A percentile compares a stretch with the other conserved stretches of the same genome.
Conservation (phyloP, 2,329 filamentous ascomycete genomes). For the Aspergillus pseudotamarii region DNA sequence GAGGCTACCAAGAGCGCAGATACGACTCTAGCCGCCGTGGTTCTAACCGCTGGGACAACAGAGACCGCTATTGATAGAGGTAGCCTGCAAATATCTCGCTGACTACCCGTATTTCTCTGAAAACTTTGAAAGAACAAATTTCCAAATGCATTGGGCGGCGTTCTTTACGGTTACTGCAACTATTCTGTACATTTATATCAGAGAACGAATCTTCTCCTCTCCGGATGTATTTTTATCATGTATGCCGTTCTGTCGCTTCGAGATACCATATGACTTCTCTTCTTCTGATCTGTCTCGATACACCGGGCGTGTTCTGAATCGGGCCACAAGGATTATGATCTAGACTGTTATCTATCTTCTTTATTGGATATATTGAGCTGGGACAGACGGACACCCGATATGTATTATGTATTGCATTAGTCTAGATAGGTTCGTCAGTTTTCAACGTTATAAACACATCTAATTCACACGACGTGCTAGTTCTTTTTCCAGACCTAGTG, state of each 20-base stretch:
- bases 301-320: not conserved
- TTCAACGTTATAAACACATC: not conserved
- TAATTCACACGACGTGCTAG: not conserved
- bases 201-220: constrained; percentile 5
- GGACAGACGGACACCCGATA: not conserved
- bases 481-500: not conserved
- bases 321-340: not conserved
- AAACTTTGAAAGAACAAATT: not conserved
- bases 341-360: not conserved
- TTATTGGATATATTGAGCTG: not conserved
- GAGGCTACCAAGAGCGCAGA: not conserved
- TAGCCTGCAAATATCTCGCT: not conserved
- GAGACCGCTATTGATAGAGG: not conserved
- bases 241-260: not conserved
- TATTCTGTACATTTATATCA: not conserved
- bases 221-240: constrained; percentile 3
- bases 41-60: not conserved
- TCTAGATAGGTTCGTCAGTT: not conserved
- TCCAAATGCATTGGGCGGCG: constrained; percentile 30
- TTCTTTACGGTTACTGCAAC: constrained; percentile 19
- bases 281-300: not conserved
- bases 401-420: constrained; percentile 1
- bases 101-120: not conserved
- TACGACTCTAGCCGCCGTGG: constrained; percentile 5
- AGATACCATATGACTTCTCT: not conserved